Conservation (phyloP, 495 filamentous ascomycete genomes). For the Aspergillus steynii region DNA sequence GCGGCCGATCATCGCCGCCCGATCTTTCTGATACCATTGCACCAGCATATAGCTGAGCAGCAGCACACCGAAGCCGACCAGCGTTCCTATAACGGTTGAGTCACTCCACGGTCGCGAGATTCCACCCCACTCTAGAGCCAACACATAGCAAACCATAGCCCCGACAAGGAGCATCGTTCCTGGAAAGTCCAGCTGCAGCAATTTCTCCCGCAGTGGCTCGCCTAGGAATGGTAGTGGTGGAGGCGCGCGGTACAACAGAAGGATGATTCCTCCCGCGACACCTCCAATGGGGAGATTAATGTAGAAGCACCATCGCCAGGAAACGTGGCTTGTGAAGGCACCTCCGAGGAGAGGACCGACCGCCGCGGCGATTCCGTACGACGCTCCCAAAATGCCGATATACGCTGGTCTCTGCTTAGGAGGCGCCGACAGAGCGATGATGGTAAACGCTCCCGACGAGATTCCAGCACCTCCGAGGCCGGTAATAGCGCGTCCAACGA, state of each 20-base stretch:
- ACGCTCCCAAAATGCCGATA: neutral
- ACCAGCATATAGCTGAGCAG: conserved; percentile 45
- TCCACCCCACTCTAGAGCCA: conserved; percentile 52
- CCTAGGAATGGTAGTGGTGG: conserved; percentile 29
- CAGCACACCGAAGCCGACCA: conserved; percentile 48
- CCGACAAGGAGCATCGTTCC: conserved; percentile 48
- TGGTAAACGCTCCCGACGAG: conserved; percentile 53
- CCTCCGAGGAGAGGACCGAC: conserved; percentile 60
- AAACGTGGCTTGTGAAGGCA: conserved; percentile 52
- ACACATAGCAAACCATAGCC: conserved; percentile 46
- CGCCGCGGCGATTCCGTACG: conserved; percentile 30
- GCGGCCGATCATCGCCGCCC: conserved; percentile 51
- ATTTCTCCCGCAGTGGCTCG: conserved; percentile 25
- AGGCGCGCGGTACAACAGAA: conserved; percentile 42
- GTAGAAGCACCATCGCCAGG: conserved; percentile 63
- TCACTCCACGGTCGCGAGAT: conserved; percentile 45
- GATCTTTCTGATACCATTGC: conserved; percentile 48
- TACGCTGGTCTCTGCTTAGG: conserved; percentile 32
- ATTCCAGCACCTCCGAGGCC: conserved; percentile 47
- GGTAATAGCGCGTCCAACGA: conserved; percentile 46
- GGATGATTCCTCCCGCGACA: conserved; percentile 41
- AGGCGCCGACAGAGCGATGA: conserved; percentile 48
- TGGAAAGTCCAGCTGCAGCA: conserved; percentile 36
- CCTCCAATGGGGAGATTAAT: conserved; percentile 64
- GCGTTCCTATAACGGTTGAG: conserved; percentile 47